phyloP scores from a whole-genome alignment of 345 rosid genomes.

The Stellera chamaejasme region DNA sequence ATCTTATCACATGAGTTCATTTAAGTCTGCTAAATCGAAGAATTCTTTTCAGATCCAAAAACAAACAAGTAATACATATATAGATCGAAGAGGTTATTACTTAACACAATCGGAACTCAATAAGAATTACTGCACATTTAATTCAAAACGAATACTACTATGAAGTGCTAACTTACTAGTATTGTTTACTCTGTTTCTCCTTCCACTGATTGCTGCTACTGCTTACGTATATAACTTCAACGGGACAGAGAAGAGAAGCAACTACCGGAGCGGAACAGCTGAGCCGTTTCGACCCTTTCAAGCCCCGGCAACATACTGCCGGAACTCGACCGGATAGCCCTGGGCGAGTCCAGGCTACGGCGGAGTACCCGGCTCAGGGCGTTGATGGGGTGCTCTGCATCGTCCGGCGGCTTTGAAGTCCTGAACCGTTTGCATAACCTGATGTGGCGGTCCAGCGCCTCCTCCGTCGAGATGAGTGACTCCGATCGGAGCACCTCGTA shows the following conservation, averaged over 20 bases:
- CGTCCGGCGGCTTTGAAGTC: conserved; percentile 16
- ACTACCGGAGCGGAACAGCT: conserved; percentile 49
- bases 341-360: conserved; percentile 46
- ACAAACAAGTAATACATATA: too few relatives aligned
- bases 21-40: too few relatives aligned
- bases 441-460: conserved; percentile 47
- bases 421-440: conserved; percentile 33
- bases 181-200: conserved; percentile 12
- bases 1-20: too few relatives aligned
- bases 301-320: conserved; percentile 35
- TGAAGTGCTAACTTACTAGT: too few relatives aligned
- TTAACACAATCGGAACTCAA: too few relatives aligned
- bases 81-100: too few relatives aligned
- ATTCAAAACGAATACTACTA: too few relatives aligned
- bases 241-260: conserved; percentile 57
- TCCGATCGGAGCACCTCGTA: conserved; percentile 45
- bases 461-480: conserved; percentile 38
- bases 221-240: conserved; percentile 14
- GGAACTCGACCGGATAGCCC: conserved; percentile 33
- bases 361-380: conserved; percentile 50
- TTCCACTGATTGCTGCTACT: conserved; percentile 4
- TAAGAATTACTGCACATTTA: too few relatives aligned
- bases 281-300: conserved; percentile 17
- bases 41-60: too few relatives aligned
- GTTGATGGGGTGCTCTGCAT: conserved; percentile 61